Percentiles rank a stretch among this genome's conserved stretches.
Evolutionary conservation across 1,139 yeast species (phyloP).

Genomic region (Yamadazyma buinensis): DNA sequence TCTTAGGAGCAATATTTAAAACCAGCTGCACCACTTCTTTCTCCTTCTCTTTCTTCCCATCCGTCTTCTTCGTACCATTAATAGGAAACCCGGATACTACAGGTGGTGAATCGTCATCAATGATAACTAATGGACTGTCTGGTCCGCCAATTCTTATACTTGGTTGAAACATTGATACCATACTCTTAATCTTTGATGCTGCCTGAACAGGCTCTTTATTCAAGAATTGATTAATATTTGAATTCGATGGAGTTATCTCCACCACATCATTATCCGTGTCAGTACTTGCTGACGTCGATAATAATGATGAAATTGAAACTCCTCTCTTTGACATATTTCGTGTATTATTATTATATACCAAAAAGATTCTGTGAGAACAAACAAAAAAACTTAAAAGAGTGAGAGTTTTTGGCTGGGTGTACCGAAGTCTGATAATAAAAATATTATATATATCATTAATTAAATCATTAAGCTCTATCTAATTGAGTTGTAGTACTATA

Average conservation of each 20-base stretch:
- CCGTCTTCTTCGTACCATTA: not conserved
- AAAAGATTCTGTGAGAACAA: not conserved
- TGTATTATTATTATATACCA: not conserved
- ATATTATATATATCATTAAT: not conserved
- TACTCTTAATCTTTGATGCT: conserved; percentile 5
- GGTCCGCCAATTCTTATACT: conserved; percentile 16
- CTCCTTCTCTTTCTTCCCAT: conserved; percentile 2
- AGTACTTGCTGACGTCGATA: conserved; percentile 10
- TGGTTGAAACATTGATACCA: conserved; percentile 25
- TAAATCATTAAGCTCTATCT: conserved; percentile 55
- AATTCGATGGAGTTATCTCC: not conserved
- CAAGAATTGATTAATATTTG: not conserved
- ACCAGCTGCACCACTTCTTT: no score
- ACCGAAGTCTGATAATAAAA: not conserved
- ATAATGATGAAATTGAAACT: conserved; percentile 24
- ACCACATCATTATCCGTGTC: not conserved
- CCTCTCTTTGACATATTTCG: conserved; percentile 13
- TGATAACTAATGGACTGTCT: conserved; percentile 11
- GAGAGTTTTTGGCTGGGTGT: not conserved
- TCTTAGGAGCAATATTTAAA: not conserved
- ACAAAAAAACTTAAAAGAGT: not conserved
- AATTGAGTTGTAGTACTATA: conserved; percentile 62
- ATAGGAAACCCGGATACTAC: not conserved
- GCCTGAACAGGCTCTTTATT: not conserved
- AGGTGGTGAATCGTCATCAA: conserved; percentile 13